Evolutionary conservation across 106 monocot genomes (phyloP).

Genomic region (Apostasia shenzhenica): DNA sequence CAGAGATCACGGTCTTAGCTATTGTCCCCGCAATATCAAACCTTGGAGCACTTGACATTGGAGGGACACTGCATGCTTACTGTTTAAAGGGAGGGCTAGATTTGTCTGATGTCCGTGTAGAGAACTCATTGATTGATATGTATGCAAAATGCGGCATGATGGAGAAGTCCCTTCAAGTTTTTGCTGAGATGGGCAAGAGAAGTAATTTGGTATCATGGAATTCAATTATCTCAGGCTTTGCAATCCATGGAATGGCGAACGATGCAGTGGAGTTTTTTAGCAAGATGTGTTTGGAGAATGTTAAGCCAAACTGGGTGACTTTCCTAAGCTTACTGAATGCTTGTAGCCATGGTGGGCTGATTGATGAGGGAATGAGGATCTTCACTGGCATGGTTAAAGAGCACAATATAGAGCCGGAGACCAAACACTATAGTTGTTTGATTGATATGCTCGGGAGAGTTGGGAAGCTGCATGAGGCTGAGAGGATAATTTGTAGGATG

Average conservation of each 20-base stretch:
- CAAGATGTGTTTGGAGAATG: constrained; percentile 24
- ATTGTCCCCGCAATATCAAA: constrained; percentile 50
- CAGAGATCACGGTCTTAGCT: constrained; percentile 63
- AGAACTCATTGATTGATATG: constrained; percentile 75
- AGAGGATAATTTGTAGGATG: constrained; percentile 36
- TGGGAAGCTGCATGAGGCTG: constrained; percentile 54
- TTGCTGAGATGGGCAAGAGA: constrained; percentile 24
- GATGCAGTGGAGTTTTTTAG: constrained; percentile 40
- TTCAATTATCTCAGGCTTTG: constrained; percentile 52
- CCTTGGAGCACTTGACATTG: constrained; percentile 25
- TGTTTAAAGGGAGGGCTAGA: constrained; percentile 33
- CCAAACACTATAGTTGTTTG: constrained; percentile 70
- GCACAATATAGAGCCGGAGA: constrained; percentile 35
- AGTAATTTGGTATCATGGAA: constrained; percentile 81
- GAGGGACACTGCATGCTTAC: constrained; percentile 35
- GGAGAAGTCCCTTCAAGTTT: constrained; percentile 23
- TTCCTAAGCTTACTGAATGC: constrained; percentile 64
- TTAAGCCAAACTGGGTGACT: constrained; percentile 54
- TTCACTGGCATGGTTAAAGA: constrained; percentile 38
- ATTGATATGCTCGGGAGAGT: constrained; percentile 71
- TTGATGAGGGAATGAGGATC: constrained; percentile 53
- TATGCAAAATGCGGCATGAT: constrained; percentile 68
- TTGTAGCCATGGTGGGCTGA: constrained; percentile 68
- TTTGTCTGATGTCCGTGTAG: constrained; percentile 39
- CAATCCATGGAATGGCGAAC: constrained; percentile 59